phyloP scores from a whole-genome alignment of 148 eudicot genomes.

The Rhododendron williamsianum region DNA sequence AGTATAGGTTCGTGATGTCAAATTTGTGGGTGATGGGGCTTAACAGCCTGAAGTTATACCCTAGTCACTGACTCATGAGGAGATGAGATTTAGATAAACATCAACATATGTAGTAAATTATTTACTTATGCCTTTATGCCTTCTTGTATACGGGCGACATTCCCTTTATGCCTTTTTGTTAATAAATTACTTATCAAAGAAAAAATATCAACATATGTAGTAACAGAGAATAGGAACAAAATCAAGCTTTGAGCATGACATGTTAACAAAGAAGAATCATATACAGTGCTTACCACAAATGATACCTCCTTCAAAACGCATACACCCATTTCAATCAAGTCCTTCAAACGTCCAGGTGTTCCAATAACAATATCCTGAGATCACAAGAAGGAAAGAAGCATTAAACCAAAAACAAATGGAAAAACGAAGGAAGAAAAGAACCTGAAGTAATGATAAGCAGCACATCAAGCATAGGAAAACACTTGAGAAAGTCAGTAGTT shows the following conservation, averaged over 20 bases:
- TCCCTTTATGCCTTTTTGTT: too few relatives aligned
- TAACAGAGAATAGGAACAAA: background rate
- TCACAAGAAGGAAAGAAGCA: constrained; percentile 10
- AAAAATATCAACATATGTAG: background rate
- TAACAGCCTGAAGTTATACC: too few relatives aligned
- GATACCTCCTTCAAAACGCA: constrained; percentile 72
- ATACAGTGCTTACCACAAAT: constrained; percentile 61
- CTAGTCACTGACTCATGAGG: too few relatives aligned
- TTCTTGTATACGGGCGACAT: too few relatives aligned
- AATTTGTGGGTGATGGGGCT: too few relatives aligned
- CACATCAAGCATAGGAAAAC: background rate
- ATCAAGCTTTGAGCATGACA: background rate
- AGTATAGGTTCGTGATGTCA: too few relatives aligned
- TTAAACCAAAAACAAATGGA: background rate
- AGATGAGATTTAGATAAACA: too few relatives aligned
- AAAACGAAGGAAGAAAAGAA: background rate
- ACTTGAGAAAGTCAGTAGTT: background rate
- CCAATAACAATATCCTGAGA: constrained; percentile 91
- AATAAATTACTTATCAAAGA: too few relatives aligned
- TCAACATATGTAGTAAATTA: too few relatives aligned
- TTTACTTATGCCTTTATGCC: too few relatives aligned
- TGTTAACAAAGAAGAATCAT: background rate
- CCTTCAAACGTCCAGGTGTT: constrained; percentile 94
- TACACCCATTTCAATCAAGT: constrained; percentile 84
- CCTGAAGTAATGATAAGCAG: background rate